Base-by-base conservation (phyloP, 768 basidiomycete genomes). In the Lepiota venenata region DNA sequence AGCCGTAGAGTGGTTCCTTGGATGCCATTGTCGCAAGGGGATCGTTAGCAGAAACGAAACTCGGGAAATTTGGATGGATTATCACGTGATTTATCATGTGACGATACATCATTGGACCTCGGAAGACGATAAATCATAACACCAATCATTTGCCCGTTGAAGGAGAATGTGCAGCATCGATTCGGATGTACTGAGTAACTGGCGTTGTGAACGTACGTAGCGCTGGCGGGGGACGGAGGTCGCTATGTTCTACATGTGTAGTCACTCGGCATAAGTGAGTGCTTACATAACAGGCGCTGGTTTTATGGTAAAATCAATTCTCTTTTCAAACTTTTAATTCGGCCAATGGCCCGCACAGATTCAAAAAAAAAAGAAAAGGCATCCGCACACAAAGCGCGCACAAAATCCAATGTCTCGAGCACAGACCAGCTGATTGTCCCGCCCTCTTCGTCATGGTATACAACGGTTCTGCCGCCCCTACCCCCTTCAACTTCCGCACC, bases 1-100 rank as follows among this genome's bases (percentile, higher is more conserved):
- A 84, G 8, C 90, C 91, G 63, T 77, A 85, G 1, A 94, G 68
- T 10, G 91, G 90, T 48, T 87, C 79, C n/a, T 46, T 46, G 18
- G 7, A 22, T 10, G 45, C 12, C 51, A 46, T 52, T 4, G n/a
- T 44, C 20, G 40, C 9, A 9, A n/a, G 40, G 25, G 11, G 25
- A 18, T 16, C 25, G 27, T 11, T 11, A 6, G 25, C 16, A 36
- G 21, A 11, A 21, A 9, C 1, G 25, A 21, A 20, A 15, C 45
- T 32, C 45, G 35, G 25, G 43, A 52, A 52, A 25, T 45, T 37
- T 45, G 25, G 43, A 45, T 32, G 29, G 12, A 15, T 8, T 16
- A 9, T 12, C 53, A 55, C 47, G 53, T 55, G 53, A 55, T 37
- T 0, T 29, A 29, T 29, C 27, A 29, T 8, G 27, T 29, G 27